phyloP scores from a whole-genome alignment of 257 asterid genomes.

The Nicotiana noctiflora region DNA sequence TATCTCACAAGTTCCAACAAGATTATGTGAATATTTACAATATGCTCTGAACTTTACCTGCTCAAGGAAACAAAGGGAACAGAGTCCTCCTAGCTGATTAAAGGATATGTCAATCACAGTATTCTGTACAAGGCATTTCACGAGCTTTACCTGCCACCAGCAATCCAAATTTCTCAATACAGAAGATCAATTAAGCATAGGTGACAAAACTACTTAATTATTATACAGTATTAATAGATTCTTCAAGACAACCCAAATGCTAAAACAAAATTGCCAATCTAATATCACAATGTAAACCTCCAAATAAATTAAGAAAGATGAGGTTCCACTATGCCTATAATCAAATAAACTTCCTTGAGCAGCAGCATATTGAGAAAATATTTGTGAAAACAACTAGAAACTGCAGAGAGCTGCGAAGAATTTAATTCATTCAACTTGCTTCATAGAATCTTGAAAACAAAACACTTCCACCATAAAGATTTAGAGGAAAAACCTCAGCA shows the following conservation, averaged over 20 bases:
- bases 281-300: not conserved
- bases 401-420: not conserved
- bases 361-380: not conserved
- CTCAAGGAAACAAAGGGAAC: conserved; percentile 70
- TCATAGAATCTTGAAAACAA: not conserved
- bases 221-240: not conserved
- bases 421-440: not conserved
- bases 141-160: conserved; percentile 56
- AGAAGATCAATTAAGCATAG: not conserved
- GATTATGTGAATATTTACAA: not conserved
- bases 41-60: conserved; percentile 33
- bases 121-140: conserved; percentile 59
- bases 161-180: not conserved
- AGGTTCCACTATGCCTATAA: not conserved
- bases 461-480: not conserved
- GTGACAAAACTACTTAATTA: not conserved
- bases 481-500: conserved; percentile 48
- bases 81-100: conserved; percentile 73
- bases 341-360: not conserved
- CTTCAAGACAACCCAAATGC: not conserved
- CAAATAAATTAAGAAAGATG: not conserved
- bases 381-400: not conserved
- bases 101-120: conserved; percentile 62
- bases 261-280: not conserved
- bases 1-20: not conserved